Conservation (phyloP, 148 eudicot species). For the Vaccinium corymbosum region DNA sequence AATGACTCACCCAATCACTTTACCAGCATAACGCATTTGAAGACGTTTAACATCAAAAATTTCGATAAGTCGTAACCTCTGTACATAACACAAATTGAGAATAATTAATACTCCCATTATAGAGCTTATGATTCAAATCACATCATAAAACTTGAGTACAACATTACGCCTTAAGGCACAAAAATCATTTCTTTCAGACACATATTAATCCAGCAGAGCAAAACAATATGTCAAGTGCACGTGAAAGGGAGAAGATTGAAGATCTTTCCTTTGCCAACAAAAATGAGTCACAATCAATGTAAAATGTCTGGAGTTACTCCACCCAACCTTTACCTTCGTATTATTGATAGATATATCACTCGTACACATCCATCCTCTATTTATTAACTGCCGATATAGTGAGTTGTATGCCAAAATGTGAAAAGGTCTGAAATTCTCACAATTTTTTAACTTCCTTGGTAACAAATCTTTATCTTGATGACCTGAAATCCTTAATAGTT, state of each 20-base stretch:
- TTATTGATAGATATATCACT: neutral
- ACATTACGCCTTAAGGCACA: neutral
- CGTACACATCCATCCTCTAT: neutral
- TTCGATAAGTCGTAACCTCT: slow-evolving; percentile 94
- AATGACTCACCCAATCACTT: slow-evolving; percentile 69
- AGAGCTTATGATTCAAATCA: slow-evolving; percentile 2
- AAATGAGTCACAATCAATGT: neutral
- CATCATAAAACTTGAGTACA: neutral
- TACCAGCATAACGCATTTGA: slow-evolving; percentile 91
- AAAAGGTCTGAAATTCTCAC: neutral
- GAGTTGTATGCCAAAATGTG: neutral
- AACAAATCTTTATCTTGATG: neutral
- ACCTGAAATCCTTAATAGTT: neutral
- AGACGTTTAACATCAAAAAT: slow-evolving; percentile 91
- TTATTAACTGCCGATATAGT: neutral
- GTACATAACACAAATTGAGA: slow-evolving; percentile 9
- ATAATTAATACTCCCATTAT: slow-evolving; percentile 10
- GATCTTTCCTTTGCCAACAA: neutral
- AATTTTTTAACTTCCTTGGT: neutral
- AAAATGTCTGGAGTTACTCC: neutral
- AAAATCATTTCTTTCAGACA: neutral
- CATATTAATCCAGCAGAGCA: neutral
- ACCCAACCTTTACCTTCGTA: neutral
- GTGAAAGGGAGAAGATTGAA: neutral
- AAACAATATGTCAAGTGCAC: neutral